Base-by-base conservation (phyloP, 139 green algal genomes). In the Picochlorum sp. region DNA sequence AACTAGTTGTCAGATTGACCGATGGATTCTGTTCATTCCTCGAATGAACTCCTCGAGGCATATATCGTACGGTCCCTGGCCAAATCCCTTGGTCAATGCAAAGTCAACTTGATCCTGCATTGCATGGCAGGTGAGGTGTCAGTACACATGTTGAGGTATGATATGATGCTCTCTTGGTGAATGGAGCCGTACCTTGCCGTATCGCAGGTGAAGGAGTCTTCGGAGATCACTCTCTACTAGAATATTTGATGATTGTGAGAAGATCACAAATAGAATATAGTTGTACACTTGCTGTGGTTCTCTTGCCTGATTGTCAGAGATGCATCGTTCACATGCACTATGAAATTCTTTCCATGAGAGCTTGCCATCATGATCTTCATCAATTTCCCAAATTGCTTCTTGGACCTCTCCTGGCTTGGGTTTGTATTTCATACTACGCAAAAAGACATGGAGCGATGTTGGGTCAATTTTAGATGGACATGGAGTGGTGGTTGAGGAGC, bases 321-420 rank as follows among this genome's bases (percentile, higher is more conserved):
- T 21, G n/a, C 61, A 66, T 46, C 61, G 28, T 34, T 59, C 37
- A 23, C 20, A 66, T 5, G 37, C 14, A 14, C 14, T 18, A 9
- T 56, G 18, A 1, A 66, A 66, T 32, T 66, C 61, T 20, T 59
- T 14, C 23, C 37, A 58, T 21, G 26, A 28, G 18, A 66, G 14
- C 4, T 66, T 59, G 10, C 61, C 32, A 66, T 66, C 91, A 72
- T 87, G 95, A 73, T 97, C 91, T 72, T 97, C 90, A 61, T 97
- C 91, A n/a, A 95, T 89, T 69, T 97, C 91, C 91, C 91, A 97
- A 57, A 97, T 95, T 78, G 97, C 94, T 77, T 96, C 87, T 56
- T 95, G 85, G 18, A 95, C 77, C 37, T 96, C 90, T 3, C 76
- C 69, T 32, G 85, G 80, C 56, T 84, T 90, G 4, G 79, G 75